Base-by-base conservation (phyloP, 495 filamentous ascomycete genomes). In the Pseudomonodictys pantanalensis region DNA sequence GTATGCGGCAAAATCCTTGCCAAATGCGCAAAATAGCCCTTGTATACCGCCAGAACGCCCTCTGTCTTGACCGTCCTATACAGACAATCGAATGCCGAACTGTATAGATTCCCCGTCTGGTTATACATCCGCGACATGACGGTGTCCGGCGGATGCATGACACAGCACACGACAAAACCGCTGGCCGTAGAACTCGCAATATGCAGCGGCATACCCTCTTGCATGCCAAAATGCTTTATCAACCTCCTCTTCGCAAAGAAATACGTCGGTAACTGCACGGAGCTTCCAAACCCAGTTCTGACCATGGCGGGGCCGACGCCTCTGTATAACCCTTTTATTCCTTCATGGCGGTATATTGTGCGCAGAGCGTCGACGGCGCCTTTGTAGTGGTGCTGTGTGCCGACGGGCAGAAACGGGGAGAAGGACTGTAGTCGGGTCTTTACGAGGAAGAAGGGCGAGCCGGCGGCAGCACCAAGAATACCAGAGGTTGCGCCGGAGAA, bases 81-180 rank as follows among this genome's bases (percentile, higher is more conserved):
- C 41, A 97, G 72, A 72, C 93, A 99, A 75, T 99, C 93, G 58
- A 93, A 90, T 0, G 91, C 89, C 52, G 91, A 87, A 61, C 81
- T 85, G 76, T 99, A 99, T 3, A 97, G 83, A 70, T 97, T 96
- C 26, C 93, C 93, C 52, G 91, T 92, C 74, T 99, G 93, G 77
- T 99, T 99, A 76, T 99, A 99, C 81, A 99, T 87, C 30, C 93
- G 86, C 48, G 88, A 91, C 93, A 99, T 99, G 75, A 99, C 90
- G 8, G 95, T 97, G 71, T 99, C 93, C 65, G 93, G 93, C 29
- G 93, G 93, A 72, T 99, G 95, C 93, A 99, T 99, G 57, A 96
- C 84, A 65, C 89, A 90, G 75, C 95, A 97, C 1, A 99, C 93
- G 3, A 96, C 95, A 64, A 99, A 95, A 6, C 93, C 93, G 62